phyloP scores from a whole-genome alignment of 2,329 filamentous ascomycete genomes.

The Aspergillus pseudonomiae region DNA sequence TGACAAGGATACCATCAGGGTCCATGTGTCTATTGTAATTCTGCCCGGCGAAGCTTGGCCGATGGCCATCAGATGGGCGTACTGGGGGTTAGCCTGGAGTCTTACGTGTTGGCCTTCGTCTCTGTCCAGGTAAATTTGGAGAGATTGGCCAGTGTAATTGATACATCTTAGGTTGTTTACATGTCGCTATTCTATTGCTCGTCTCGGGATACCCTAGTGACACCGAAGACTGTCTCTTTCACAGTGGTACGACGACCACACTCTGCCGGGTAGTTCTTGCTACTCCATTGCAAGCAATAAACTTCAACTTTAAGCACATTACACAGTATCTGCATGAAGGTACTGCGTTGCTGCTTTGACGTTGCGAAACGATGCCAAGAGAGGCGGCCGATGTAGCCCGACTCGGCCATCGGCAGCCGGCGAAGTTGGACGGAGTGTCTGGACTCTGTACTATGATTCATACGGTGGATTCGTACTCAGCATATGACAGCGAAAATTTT shows the following conservation, averaged over 20 bases:
- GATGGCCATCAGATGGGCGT: neutral
- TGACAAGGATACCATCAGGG: neutral
- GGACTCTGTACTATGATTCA: neutral
- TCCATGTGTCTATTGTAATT: neutral
- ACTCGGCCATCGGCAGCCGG: neutral
- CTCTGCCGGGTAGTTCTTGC: neutral
- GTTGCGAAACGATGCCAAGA: neutral
- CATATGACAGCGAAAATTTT: neutral
- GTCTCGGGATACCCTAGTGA: neutral
- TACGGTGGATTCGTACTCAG: neutral
- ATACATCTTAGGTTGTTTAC: neutral
- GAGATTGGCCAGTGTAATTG: neutral
- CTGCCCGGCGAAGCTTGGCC: constrained; percentile 2
- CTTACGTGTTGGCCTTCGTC: neutral
- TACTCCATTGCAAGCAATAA: neutral
- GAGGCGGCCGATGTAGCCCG: neutral
- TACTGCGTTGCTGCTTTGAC: neutral
- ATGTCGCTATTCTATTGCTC: neutral
- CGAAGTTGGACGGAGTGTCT: neutral
- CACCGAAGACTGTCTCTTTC: neutral
- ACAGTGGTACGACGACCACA: neutral
- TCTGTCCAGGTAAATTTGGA: neutral
- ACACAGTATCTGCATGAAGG: neutral
- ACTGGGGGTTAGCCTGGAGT: neutral
- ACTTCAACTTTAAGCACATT: neutral